Base-by-base conservation (phyloP, 139 green algal species). In the Medakamo hakoo region DNA sequence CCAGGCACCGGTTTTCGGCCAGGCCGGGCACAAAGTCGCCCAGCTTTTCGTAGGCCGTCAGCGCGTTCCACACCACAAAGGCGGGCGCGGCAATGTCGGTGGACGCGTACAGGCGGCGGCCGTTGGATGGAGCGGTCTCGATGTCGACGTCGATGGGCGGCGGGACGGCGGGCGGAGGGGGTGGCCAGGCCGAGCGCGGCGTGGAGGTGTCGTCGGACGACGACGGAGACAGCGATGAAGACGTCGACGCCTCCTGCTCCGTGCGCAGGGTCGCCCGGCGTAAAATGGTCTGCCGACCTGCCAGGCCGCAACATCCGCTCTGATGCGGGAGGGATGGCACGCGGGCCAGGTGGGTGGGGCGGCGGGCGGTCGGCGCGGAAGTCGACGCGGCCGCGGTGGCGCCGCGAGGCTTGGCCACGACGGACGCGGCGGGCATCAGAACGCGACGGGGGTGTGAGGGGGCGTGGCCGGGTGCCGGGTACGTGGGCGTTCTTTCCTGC, bases 11-110 rank as follows among this genome's bases (percentile, higher is more conserved):
- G 65, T 91, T 91, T 59, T 84, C 81, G 14, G 82, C 83, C 30
- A 91, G 72, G 20, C 77, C 78, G 60, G 82, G 86, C 24, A 93
- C 86, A 71, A 93, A 89, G 4, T 71, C 76, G 16, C 31, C 67
- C 18, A 90, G 68, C 24, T 72, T 55, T 22, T 88, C 80, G 31
- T 93, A 93, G 57, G 87, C 75, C 21, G 84, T 91, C 3, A 93
- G 69, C 0, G 71, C 70, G 0, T 30, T 65, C 78, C 82, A 93
- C 2, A 93, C 76, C 0, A 62, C n/a, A 0, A 61, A 9, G n/a
- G 74, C 49, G 0, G 84, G 82, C 9, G 80, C 74, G 14, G 62
- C 27, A 4, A 91, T 77, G n/a, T 69, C 52, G 0, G 86, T 66
- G 4, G 64, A 59, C 2, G 82, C 84, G 62, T 74, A 78, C 19